phyloP scores from a whole-genome alignment of 495 filamentous ascomycete genomes.

The Rhypophila decipiens region DNA sequence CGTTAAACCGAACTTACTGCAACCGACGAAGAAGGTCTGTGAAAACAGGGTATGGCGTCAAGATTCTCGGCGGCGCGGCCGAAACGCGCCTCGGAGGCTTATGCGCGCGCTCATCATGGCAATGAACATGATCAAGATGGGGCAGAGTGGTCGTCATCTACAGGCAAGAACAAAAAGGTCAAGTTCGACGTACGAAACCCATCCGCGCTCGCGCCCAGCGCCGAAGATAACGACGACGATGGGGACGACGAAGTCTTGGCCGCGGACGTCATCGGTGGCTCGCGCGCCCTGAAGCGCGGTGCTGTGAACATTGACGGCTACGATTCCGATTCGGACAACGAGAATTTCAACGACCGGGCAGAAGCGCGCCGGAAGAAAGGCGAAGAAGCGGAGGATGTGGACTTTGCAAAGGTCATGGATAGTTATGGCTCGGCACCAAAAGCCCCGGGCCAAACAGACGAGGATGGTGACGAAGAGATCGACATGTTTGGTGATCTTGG shows the following conservation, averaged over 20 bases:
- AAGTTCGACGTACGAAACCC: constrained; percentile 95
- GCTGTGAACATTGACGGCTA: constrained; percentile 95
- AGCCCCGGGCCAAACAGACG: constrained; percentile 23
- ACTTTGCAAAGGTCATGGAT: constrained; percentile 37
- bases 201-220: constrained; percentile 72
- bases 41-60: too few relatives aligned
- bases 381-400: constrained; percentile 35
- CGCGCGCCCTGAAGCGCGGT: constrained; percentile 73
- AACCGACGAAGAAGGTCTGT: too few relatives aligned
- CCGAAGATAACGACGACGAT: constrained; percentile 63
- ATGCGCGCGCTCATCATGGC: constrained; percentile 62
- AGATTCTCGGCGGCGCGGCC: constrained; percentile 62
- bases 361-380: constrained; percentile 47
- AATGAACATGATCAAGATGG: constrained; percentile 42
- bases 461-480: constrained; percentile 69
- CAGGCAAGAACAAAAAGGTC: constrained; percentile 61
- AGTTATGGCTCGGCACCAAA: constrained; percentile 26
- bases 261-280: constrained; percentile 86
- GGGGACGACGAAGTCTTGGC: constrained; percentile 72
- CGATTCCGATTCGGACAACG: constrained; percentile 89
- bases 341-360: constrained; percentile 71
- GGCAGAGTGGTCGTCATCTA: constrained; percentile 25
- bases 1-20: too few relatives aligned
- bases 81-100: constrained; percentile 75
- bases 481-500: constrained; percentile 89